Percentiles rank a stretch among this genome's conserved stretches.
phyloP scores from a whole-genome alignment of 106 monocot species.

The Dioscorea zingiberensis region DNA sequence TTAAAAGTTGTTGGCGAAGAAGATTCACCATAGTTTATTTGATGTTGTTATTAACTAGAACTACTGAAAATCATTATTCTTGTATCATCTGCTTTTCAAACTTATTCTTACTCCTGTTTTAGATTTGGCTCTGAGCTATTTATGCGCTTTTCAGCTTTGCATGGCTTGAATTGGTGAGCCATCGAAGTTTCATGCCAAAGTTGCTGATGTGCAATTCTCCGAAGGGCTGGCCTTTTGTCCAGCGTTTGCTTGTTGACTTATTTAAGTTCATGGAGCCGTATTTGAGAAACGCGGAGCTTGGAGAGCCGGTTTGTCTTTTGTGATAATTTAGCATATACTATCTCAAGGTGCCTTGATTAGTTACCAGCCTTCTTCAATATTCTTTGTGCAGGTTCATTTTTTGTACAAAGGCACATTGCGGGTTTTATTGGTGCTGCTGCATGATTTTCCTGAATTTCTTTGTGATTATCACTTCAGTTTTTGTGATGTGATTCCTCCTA shows the following conservation, averaged over 20 bases:
- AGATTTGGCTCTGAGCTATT: not conserved
- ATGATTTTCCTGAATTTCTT: slow-evolving; percentile 96
- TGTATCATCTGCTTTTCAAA: too few relatives aligned
- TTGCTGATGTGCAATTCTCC: slow-evolving; percentile 54
- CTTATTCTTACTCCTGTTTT: not conserved
- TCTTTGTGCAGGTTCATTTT: slow-evolving; percentile 46
- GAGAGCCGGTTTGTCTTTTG: slow-evolving; percentile 56
- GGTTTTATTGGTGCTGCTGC: slow-evolving; percentile 83
- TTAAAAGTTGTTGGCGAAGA: too few relatives aligned
- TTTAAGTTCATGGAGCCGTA: slow-evolving; percentile 97
- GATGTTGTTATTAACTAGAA: too few relatives aligned
- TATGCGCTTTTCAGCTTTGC: slow-evolving; percentile 62
- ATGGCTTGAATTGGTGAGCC: slow-evolving; percentile 97
- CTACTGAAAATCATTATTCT: too few relatives aligned
- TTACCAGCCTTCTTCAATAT: not conserved
- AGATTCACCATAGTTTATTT: too few relatives aligned
- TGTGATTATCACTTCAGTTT: slow-evolving; percentile 99
- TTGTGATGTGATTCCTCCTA: slow-evolving; percentile 95
- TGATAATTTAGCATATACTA: not conserved
- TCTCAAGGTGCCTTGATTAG: not conserved
- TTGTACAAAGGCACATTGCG: slow-evolving; percentile 89
- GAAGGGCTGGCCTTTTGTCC: slow-evolving; percentile 91
- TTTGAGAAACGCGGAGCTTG: slow-evolving; percentile 77
- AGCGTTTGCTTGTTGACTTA: slow-evolving; percentile 82
- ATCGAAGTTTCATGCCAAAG: slow-evolving; percentile 91